Base-by-base conservation (phyloP, 176 grass and related monocot species). In the Thinopyrum elongatum region DNA sequence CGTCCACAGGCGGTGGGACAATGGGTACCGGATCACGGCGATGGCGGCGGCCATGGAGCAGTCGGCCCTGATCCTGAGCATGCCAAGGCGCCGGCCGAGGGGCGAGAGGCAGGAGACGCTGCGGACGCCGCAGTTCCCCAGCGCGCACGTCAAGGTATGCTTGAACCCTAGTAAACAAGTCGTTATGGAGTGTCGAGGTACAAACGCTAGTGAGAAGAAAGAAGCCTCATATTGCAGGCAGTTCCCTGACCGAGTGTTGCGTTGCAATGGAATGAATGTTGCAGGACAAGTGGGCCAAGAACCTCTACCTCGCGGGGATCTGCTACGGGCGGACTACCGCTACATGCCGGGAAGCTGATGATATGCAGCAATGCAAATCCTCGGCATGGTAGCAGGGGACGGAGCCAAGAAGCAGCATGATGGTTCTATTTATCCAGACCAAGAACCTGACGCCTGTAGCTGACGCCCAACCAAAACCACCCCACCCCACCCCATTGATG, bases 301-400 rank as follows among this genome's bases (percentile, higher is more conserved):
- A 96, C 80, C 91, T 96, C 13, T 96, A 96, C 49, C 91, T 96
- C 59, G 91, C 94, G 34, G 87, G 91, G 19, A 88, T 96, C 10
- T 96, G 94, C 87, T 96, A 91, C 22, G 94, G 94, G 46, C 89
- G 94, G n/a, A n/a, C n/a, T n/a, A n/a, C n/a, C n/a, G n/a, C n/a
- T n/a, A n/a, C n/a, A n/a, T 11, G 12, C 62, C 12, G 12, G 65
- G 61, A 34, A 36, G 19, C 44, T 19, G 17, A 10, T 31, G 12
- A 21, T 31, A 16, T 74, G n/a, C 23, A 34, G 35, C 35, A 36
- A 36, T 36, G 35, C 35, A 36, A 36, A 36, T 36, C 35, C 35
- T 36, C 7, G 35, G 35, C 35, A 36, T 36, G 35, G 35, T 36
- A 36, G 35, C 35, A 36, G 7, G 35, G 35, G 35, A 36, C 35